phyloP scores from a whole-genome alignment of 345 rosid genomes.

The Boechera retrofracta region DNA sequence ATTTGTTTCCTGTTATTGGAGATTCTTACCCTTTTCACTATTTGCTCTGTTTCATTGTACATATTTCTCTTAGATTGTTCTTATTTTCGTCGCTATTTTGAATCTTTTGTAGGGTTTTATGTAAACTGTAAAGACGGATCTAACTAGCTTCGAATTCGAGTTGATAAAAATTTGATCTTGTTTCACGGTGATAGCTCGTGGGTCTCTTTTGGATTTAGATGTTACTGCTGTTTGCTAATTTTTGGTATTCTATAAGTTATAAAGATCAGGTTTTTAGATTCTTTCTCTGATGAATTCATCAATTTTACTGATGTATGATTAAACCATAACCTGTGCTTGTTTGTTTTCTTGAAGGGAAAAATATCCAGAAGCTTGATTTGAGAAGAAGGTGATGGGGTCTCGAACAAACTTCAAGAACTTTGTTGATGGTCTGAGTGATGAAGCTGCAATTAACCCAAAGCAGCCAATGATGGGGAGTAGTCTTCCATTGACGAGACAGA shows the following conservation, averaged over 20 bases:
- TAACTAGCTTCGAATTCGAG: background rate
- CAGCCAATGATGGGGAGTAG: slow-evolving; percentile 50
- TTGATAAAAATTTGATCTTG: slow-evolving; percentile 13
- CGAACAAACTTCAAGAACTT: slow-evolving; percentile 65
- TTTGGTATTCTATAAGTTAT: slow-evolving; percentile 6
- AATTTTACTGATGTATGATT: background rate
- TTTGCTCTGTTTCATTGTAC: slow-evolving; percentile 16
- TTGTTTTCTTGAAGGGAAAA: background rate
- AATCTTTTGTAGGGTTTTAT: background rate
- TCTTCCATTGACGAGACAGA: slow-evolving; percentile 59
- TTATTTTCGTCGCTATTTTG: no score
- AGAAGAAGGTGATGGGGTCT: slow-evolving; percentile 39
- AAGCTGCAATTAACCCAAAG: slow-evolving; percentile 37
- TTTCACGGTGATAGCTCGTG: background rate
- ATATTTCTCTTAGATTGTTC: background rate
- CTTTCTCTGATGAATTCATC: background rate
- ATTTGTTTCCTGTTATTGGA: background rate
- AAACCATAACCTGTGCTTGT: slow-evolving; percentile 6
- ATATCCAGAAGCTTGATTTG: background rate
- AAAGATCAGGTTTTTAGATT: slow-evolving; percentile 4
- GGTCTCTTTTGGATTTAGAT: slow-evolving; percentile 9
- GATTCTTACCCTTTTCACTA: slow-evolving; percentile 1
- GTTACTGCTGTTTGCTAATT: background rate
- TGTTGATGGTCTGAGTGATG: slow-evolving; percentile 53
- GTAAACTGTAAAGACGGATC: background rate